phyloP scores from a whole-genome alignment of 305 asterid genomes.

The Ilex paraguariensis region DNA sequence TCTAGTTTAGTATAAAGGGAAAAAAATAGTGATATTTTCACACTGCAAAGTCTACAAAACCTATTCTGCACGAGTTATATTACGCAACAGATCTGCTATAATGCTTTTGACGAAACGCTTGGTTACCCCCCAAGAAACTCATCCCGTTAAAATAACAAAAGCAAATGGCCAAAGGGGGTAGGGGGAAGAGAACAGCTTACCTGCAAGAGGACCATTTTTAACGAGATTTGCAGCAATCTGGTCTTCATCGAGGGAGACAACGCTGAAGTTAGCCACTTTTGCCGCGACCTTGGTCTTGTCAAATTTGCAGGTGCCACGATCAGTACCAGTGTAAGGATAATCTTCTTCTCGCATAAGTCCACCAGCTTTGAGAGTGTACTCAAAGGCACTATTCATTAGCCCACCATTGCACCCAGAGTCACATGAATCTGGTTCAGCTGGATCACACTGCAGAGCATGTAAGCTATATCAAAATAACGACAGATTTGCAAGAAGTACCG shows the following conservation, averaged over 20 bases:
- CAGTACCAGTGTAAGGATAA: constrained; percentile 83
- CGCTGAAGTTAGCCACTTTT: constrained; percentile 85
- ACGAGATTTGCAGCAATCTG: constrained; percentile 95
- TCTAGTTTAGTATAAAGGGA: not conserved
- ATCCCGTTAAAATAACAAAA: too few relatives aligned
- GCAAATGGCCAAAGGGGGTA: too few relatives aligned
- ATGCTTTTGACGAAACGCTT: too few relatives aligned
- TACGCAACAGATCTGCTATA: too few relatives aligned
- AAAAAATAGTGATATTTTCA: too few relatives aligned
- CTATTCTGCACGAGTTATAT: too few relatives aligned
- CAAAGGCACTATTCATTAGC: constrained; percentile 87
- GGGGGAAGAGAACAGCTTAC: constrained; percentile 17
- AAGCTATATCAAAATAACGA: not conserved
- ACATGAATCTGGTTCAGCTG: constrained; percentile 67
- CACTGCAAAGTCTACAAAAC: too few relatives aligned
- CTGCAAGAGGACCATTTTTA: constrained; percentile 91
- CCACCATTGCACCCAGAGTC: constrained; percentile 92
- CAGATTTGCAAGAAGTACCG: too few relatives aligned
- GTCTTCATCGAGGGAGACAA: constrained; percentile 76
- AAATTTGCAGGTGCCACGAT: constrained; percentile 65
- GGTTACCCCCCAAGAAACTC: too few relatives aligned
- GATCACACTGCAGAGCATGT: constrained; percentile 63
- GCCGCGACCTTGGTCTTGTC: constrained; percentile 78
- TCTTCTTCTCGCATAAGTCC: constrained; percentile 90
- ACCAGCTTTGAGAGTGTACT: constrained; percentile 80